phyloP scores from a whole-genome alignment of 371 early-diverging fungal species.

The Apophysomyces sp. region DNA sequence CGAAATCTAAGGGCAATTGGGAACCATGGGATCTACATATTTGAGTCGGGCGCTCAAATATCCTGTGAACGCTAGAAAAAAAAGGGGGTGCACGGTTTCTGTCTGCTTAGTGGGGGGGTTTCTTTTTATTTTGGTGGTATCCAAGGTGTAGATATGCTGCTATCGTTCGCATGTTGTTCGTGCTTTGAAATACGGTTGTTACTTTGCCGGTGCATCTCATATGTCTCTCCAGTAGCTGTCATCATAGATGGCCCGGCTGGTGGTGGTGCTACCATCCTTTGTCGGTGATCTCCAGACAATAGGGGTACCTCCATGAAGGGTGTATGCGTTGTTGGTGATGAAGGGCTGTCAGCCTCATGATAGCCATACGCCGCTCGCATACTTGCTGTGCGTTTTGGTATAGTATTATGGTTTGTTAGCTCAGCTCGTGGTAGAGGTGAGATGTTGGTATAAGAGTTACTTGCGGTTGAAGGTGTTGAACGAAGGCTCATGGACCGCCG shows the following conservation, averaged over 20 bases:
- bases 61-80: background rate
- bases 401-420: background rate
- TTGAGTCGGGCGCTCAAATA: background rate
- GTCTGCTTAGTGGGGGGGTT: background rate
- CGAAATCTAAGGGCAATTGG: background rate
- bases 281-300: conserved; percentile 4
- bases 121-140: background rate
- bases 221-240: conserved; percentile 16
- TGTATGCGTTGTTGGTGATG: conserved; percentile 38
- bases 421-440: background rate
- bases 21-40: background rate
- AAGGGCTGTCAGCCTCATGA: conserved; percentile 33
- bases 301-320: conserved; percentile 25
- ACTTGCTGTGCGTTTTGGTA: conserved; percentile 1
- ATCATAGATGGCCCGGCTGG: background rate
- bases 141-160: background rate
- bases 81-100: background rate
- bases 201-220: conserved; percentile 26
- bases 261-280: background rate
- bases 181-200: conserved; percentile 26
- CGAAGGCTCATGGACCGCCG: conserved; percentile 15
- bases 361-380: conserved; percentile 19
- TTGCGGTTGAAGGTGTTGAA: background rate
- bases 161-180: conserved; percentile 11
- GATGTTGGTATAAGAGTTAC: conserved; percentile 1